Base-by-base conservation (phyloP, 805 yeast species). In the Candida maris region DNA sequence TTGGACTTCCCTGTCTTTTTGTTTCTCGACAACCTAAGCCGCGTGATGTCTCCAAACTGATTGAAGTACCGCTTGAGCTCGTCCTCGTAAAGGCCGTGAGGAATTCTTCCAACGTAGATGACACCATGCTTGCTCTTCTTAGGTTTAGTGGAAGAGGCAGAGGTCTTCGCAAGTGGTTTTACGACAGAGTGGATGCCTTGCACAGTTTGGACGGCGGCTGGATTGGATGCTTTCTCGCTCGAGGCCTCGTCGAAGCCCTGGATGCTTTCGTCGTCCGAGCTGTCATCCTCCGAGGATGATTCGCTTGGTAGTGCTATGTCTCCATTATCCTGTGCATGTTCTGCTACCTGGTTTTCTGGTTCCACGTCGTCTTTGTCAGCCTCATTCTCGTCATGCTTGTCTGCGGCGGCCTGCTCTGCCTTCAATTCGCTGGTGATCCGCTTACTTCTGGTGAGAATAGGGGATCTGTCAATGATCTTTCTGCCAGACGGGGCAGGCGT, bases 1-100 rank as follows among this genome's bases (percentile, higher is more conserved):
- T 87, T 89, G 12, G 95, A 80, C 37, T 80, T 78, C 30, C 97
- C 97, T 5, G 95, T 81, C 55, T 81, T 83, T 62, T 84, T 88
- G 67, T 85, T 91, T 57, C 97, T 77, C 29, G 96, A 85, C 35
- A 93, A 64, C 49, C 89, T 79, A 38, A 88, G 71, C 49, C 86
- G 79, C 30, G 77, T 70, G 41, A 93, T 80, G 26, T 75, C 81
- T 44, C 98, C 98, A 65, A 93, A 93, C 66, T 93, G 98, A 32
- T 75, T 64, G 59, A 93, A 91, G 64, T 93, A 93, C 53, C 77
- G 75, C 44, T 73, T 73, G 70, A 83, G 68, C 59, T 85, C 91
- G 26, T 64, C 70, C 63, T 93, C 97, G 52, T 87, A 81, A 67
- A 93, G 87, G 27, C 95, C 96, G 50, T 82, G 81, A 30, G 98